A percentile compares a stretch with the other conserved stretches of the same genome.
phyloP scores from a whole-genome alignment of 192 early-diverging fungal species.

The Glomus cerebriforme region DNA sequence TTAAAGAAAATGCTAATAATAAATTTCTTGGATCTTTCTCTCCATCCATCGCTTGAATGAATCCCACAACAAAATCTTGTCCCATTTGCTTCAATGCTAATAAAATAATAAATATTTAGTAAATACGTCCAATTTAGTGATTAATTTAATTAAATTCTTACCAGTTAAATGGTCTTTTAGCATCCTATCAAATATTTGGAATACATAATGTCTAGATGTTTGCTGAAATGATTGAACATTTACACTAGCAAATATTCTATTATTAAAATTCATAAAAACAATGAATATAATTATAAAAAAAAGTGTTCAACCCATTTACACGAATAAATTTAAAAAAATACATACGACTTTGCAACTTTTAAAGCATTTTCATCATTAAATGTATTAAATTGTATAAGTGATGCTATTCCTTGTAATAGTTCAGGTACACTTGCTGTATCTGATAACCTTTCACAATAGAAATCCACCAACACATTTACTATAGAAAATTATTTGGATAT shows the following conservation, averaged over 20 bases:
- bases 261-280: constrained; percentile 10
- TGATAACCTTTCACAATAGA: constrained; percentile 73
- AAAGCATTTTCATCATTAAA: constrained; percentile 59
- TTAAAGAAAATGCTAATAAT: constrained; percentile 79
- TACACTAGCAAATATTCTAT: constrained; percentile 78
- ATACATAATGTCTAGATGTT: constrained; percentile 72
- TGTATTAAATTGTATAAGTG: constrained; percentile 60
- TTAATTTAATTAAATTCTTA: constrained; percentile 31
- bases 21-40: constrained; percentile 99
- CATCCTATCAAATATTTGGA: constrained; percentile 69
- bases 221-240: constrained; percentile 94
- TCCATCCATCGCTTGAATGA: constrained; percentile 88
- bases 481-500: too few relatives aligned
- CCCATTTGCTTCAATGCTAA: constrained; percentile 66
- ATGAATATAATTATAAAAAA: neutral
- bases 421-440: constrained; percentile 72
- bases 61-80: constrained; percentile 77
- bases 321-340: constrained; percentile 3
- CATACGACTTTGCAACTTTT: constrained; percentile 54
- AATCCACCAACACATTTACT: constrained; percentile 69
- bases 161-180: constrained; percentile 62
- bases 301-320: too few relatives aligned
- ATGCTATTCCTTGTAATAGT: constrained; percentile 62
- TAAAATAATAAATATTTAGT: constrained; percentile 10
- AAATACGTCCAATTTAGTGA: neutral